Evolutionary conservation across 192 early-diverging fungal genomes (phyloP).

Genomic region (Backusella australiensis): DNA sequence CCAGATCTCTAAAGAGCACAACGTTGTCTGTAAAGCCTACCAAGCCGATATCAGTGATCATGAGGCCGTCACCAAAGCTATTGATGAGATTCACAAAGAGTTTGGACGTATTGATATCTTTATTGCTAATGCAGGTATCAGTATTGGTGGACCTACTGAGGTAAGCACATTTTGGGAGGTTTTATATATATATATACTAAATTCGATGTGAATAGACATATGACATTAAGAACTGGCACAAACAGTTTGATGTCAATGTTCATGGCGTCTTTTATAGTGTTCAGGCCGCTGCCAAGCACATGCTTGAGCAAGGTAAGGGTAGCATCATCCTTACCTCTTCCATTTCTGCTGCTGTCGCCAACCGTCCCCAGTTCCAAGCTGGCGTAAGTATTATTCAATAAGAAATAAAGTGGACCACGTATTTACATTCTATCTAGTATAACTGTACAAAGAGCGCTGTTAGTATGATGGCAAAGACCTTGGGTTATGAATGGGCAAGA

Average conservation of each 20-base stretch:
- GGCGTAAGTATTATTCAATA: conserved; percentile 16
- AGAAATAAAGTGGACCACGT: background rate
- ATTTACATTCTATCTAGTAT: conserved; percentile 13
- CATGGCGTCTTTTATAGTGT: conserved; percentile 35
- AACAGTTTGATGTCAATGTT: conserved; percentile 35
- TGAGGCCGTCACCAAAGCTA: conserved; percentile 16
- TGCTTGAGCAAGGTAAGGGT: conserved; percentile 24
- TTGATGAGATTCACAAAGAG: conserved; percentile 28
- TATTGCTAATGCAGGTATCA: conserved; percentile 37
- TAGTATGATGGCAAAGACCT: conserved; percentile 24
- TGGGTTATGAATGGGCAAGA: conserved; percentile 32
- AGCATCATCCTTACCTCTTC: conserved; percentile 34
- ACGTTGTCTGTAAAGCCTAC: conserved; percentile 28
- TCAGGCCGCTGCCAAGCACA: conserved; percentile 30
- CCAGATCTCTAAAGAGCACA: conserved; percentile 19
- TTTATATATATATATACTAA: background rate
- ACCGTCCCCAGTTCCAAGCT: conserved; percentile 31
- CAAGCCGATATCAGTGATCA: conserved; percentile 29
- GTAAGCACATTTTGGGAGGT: conserved; percentile 12
- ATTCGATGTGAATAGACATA: conserved; percentile 13
- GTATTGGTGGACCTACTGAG: conserved; percentile 23
- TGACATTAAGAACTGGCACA: conserved; percentile 22
- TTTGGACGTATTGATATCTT: conserved; percentile 35
- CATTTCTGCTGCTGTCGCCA: conserved; percentile 30
- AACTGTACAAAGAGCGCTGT: conserved; percentile 33